phyloP scores from a whole-genome alignment of 2,329 filamentous ascomycete genomes.

The Clarireedia homoeocarpa region DNA sequence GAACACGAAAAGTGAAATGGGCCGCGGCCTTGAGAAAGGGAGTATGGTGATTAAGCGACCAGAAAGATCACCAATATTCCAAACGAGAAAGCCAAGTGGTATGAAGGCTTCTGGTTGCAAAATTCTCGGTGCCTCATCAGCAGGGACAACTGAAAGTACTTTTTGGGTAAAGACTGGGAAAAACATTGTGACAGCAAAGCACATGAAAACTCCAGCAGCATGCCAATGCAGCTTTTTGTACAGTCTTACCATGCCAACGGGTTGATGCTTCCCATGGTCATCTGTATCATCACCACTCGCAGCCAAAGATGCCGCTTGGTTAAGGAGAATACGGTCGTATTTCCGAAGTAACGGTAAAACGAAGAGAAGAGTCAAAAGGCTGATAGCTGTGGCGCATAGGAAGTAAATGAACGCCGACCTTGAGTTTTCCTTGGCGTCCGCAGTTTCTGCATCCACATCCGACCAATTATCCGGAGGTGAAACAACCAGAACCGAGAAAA shows the following conservation, averaged over 20 bases:
- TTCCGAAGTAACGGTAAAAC: slow-evolving; percentile 66
- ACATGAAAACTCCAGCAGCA: slow-evolving; percentile 67
- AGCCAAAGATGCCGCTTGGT: slow-evolving; percentile 43
- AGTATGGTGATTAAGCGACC: slow-evolving; percentile 65
- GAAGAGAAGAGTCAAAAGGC: slow-evolving; percentile 58
- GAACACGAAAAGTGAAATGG: slow-evolving; percentile 59
- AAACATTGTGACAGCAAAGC: slow-evolving; percentile 83
- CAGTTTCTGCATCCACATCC: slow-evolving; percentile 14
- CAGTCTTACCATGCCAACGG: slow-evolving; percentile 54
- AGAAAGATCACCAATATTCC: slow-evolving; percentile 81
- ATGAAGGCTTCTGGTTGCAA: slow-evolving; percentile 75
- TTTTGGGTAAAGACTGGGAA: slow-evolving; percentile 86
- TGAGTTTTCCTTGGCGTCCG: slow-evolving; percentile 37
- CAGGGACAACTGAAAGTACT: slow-evolving; percentile 42
- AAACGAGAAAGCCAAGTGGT: slow-evolving; percentile 81
- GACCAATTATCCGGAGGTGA: slow-evolving; percentile 35
- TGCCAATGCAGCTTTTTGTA: slow-evolving; percentile 74
- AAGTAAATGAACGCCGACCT: slow-evolving; percentile 87
- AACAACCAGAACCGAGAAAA: slow-evolving; percentile 68
- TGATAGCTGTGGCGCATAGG: slow-evolving; percentile 74
- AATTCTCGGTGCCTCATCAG: slow-evolving; percentile 42
- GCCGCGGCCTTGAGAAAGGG: slow-evolving; percentile 51
- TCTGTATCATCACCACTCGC: slow-evolving; percentile 46
- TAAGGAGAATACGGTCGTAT: slow-evolving; percentile 45
- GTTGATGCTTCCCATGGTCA: slow-evolving; percentile 37